These are phyloP conservation scores for Coemansia guatemalensis DNA, from an alignment of 192 early-diverging fungal species.

Conservation along the genomic window DNA sequence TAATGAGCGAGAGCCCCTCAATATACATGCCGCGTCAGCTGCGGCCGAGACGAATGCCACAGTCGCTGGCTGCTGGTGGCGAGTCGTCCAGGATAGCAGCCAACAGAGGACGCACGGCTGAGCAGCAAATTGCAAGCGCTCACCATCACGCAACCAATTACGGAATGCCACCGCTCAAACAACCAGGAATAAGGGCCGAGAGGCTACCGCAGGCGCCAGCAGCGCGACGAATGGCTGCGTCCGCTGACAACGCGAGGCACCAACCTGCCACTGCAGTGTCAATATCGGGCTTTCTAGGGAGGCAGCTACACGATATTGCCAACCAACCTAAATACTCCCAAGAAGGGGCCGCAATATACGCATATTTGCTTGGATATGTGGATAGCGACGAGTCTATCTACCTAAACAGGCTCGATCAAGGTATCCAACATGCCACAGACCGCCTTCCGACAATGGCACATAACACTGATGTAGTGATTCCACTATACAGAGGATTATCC, in stretches of 20 bases:
- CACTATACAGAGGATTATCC: constrained; percentile 28
- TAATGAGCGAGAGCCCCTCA: constrained; percentile 43
- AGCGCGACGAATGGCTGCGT: neutral
- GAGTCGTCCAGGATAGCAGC: too few relatives aligned
- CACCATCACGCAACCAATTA: neutral
- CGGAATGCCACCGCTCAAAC: neutral
- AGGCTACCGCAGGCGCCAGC: neutral
- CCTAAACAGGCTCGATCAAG: constrained; percentile 45
- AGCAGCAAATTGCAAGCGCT: neutral
- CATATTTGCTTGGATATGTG: constrained; percentile 40
- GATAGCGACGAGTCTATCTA: constrained; percentile 36
- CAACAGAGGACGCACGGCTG: neutral
- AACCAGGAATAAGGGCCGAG: constrained; percentile 4
- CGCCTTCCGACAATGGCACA: constrained; percentile 35
- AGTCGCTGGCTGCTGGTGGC: neutral
- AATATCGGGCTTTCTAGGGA: constrained; percentile 34
- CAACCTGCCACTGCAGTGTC: constrained; percentile 4
- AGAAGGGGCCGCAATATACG: constrained; percentile 12
- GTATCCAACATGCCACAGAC: constrained; percentile 11
- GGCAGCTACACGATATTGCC: constrained; percentile 26
- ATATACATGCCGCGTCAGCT: constrained; percentile 43
- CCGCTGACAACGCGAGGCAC: constrained; percentile 5
- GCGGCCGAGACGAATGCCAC: constrained; percentile 19
- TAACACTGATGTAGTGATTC: constrained; percentile 28
- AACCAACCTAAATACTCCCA: neutral